Conservation (phyloP, 1,284 basidiomycete genomes). For the Ustilago curta region DNA sequence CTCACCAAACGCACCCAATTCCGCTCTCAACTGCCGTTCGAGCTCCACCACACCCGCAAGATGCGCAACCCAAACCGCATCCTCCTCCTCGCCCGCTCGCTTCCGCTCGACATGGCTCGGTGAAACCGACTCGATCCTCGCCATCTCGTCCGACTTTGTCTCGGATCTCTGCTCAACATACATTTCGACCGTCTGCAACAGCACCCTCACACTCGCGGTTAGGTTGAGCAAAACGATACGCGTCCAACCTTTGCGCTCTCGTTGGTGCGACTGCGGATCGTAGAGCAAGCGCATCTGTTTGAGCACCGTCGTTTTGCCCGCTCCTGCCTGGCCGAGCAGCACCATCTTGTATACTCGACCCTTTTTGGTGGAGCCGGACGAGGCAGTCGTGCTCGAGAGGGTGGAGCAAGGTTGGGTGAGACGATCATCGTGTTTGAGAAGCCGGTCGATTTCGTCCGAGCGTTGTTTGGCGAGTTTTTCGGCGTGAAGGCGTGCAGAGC, state of each 20-base stretch:
- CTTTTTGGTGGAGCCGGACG: background rate
- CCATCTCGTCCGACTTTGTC: slow-evolving; percentile 14
- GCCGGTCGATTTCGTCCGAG: slow-evolving; percentile 36
- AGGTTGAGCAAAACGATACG: slow-evolving; percentile 54
- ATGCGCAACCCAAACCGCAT: slow-evolving; percentile 11
- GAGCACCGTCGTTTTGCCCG: slow-evolving; percentile 57
- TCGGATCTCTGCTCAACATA: slow-evolving; percentile 16
- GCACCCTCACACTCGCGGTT: slow-evolving; percentile 22
- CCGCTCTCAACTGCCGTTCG: slow-evolving; percentile 14
- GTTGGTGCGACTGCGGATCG: slow-evolving; percentile 49
- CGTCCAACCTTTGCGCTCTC: slow-evolving; percentile 38
- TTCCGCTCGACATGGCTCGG: background rate
- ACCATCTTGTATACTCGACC: slow-evolving; percentile 37
- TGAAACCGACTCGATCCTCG: background rate
- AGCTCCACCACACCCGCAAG: slow-evolving; percentile 10
- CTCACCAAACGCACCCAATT: slow-evolving; percentile 37
- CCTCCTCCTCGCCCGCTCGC: background rate
- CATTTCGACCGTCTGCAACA: slow-evolving; percentile 35
- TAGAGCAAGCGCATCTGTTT: slow-evolving; percentile 62
- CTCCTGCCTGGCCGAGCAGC: slow-evolving; percentile 50
- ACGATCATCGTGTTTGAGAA: slow-evolving; percentile 17
- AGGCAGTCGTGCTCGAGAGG: background rate
- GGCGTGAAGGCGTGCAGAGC: background rate
- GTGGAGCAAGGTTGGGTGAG: background rate
- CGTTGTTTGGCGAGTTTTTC: slow-evolving; percentile 36